Conservation (phyloP, 192 early-diverging fungal species). For the Coemansia sp. region DNA sequence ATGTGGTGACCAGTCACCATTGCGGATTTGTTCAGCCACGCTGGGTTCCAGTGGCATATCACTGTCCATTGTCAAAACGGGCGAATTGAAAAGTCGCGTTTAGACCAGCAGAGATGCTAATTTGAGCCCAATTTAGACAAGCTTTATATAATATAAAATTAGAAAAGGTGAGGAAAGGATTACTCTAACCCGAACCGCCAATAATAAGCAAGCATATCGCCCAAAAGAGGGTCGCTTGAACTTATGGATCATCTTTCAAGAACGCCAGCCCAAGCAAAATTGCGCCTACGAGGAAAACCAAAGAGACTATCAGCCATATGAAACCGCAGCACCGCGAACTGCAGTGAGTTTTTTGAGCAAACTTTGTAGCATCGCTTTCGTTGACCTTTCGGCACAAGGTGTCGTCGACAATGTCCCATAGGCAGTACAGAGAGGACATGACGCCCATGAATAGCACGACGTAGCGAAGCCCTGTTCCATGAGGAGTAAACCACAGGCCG, state of each 20-base stretch:
- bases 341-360: slow-evolving; percentile 74
- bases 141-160: too few species aligned
- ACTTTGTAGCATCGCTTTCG: slow-evolving; percentile 89
- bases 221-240: too few species aligned
- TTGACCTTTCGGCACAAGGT: slow-evolving; percentile 88
- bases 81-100: not conserved
- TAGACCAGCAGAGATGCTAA: not conserved
- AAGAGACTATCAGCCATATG: slow-evolving; percentile 86
- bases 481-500: slow-evolving; percentile 80
- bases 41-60: slow-evolving; percentile 18
- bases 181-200: too few species aligned
- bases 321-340: slow-evolving; percentile 85
- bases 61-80: not conserved
- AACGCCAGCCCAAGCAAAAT: slow-evolving; percentile 78
- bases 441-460: slow-evolving; percentile 94
- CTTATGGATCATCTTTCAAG: slow-evolving; percentile 67
- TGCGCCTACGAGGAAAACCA: slow-evolving; percentile 77
- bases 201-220: too few species aligned
- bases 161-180: too few species aligned
- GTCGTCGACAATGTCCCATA: slow-evolving; percentile 98
- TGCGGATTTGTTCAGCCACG: slow-evolving; percentile 32
- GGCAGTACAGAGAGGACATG: slow-evolving; percentile 90
- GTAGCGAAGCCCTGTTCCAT: slow-evolving; percentile 76
- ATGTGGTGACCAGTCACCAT: slow-evolving; percentile 36
- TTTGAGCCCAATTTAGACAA: not conserved